Evolutionary conservation across 2,329 filamentous ascomycete genomes (phyloP).

Genomic region (Xylaria sp.): DNA sequence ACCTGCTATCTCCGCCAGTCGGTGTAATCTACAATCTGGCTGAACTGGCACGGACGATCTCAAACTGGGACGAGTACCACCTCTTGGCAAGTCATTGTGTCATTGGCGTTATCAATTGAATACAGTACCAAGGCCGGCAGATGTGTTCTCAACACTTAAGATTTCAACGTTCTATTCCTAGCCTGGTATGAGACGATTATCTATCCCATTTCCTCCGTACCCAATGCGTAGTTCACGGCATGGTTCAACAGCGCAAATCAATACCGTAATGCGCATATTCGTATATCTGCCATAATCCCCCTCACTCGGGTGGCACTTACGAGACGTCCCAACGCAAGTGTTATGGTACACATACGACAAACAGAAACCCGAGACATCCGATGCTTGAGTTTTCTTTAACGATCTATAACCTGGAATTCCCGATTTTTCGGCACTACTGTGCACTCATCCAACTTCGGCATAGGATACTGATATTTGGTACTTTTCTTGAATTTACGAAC

Average conservation of each 20-base stretch:
- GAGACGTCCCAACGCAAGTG: slow-evolving; percentile 1
- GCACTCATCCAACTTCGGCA: slow-evolving; percentile 9
- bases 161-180: background rate
- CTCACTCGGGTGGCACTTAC: slow-evolving; percentile 18
- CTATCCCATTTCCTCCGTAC: slow-evolving; percentile 14
- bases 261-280: slow-evolving; percentile 13
- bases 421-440: slow-evolving; percentile 10
- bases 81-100: slow-evolving; percentile 35
- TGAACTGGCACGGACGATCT: slow-evolving; percentile 30
- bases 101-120: slow-evolving; percentile 27
- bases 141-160: slow-evolving; percentile 24
- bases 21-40: slow-evolving; percentile 34
- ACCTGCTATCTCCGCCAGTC: slow-evolving; percentile 14
- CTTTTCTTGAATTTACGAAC: background rate
- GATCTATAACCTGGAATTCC: background rate
- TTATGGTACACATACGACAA: background rate
- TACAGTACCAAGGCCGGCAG: slow-evolving; percentile 40
- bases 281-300: slow-evolving; percentile 17
- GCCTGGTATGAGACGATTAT: slow-evolving; percentile 11
- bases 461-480: background rate
- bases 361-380: slow-evolving; percentile 20
- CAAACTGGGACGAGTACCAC: slow-evolving; percentile 17
- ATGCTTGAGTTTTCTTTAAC: background rate
- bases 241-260: background rate
- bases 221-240: background rate